Evolutionary conservation across 2,329 filamentous ascomycete genomes (phyloP), one percentile per base, ranked within the genome.

Genomic region (Thelonectria discophora): DNA sequence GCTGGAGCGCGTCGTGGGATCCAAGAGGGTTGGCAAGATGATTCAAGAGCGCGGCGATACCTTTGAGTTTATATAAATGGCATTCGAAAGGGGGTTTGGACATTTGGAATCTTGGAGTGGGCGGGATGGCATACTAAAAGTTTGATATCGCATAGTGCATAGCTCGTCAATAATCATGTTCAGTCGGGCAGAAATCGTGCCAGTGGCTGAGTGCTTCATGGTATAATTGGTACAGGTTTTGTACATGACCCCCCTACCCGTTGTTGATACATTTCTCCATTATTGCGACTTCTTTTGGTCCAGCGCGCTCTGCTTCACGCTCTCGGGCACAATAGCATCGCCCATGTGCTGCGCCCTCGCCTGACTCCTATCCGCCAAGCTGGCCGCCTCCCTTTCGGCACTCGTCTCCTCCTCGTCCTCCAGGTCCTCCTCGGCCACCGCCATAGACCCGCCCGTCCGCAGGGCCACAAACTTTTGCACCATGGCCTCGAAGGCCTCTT

Each of bases 1-100:
- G 80, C 78, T 98, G 70, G 95, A 99, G 82, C 85, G 95, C 59
- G 81, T 98, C 40, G 94, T 94, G 2, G 95, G 95, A 1, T 91
- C 86, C 2, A 87, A 90, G 78, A 86, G 95, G 64, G 88, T 95
- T 7, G 88, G 88, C 15, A 91, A 88, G 75, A 95, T 99, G 93
- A 81, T 97, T 58, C 86, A 84, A 64, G 93, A 96, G 70, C 88
- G 87, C 73, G 89, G 89, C 3, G 94, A 98, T 84, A 95, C 92
- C 1, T 99, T 98, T 85, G 94, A 97, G 74, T 98, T 98, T 83
- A 83, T 97, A 63, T 97, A 86, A 73, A 65, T 63, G 39, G 21
- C 56, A 57, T 21, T 18, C 21, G 30, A 12, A 17, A n/a, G n/a
- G 17, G 21, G 34, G 32, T 52, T 39, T 52, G 24, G 7, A 46